These are phyloP conservation scores for Candida labiduridarum DNA, from an alignment of 1,139 yeast genomes.

Conservation along the genomic window DNA sequence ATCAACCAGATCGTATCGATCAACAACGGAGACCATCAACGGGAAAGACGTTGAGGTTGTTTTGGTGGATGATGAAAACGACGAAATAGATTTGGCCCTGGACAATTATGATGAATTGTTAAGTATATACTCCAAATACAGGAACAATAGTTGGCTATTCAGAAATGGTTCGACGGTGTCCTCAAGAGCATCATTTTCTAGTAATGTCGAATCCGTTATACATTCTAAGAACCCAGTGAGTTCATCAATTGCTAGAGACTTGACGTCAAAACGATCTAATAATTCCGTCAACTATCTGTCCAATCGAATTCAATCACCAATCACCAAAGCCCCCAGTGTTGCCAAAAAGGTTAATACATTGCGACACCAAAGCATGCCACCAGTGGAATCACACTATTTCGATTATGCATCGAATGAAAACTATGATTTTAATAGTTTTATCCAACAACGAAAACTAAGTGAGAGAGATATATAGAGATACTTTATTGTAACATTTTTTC, in stretches of 20 bases:
- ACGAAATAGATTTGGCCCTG: conserved; percentile 30
- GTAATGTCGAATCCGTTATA: neutral
- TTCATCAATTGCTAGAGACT: neutral
- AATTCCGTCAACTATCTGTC: conserved; percentile 22
- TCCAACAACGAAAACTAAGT: conserved; percentile 27
- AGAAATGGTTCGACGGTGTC: conserved; percentile 21
- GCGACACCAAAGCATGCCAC: conserved; percentile 12
- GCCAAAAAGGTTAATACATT: neutral
- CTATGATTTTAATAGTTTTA: conserved; percentile 42
- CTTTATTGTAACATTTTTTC: neutral
- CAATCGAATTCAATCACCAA: conserved; percentile 20
- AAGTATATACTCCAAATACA: conserved; percentile 50
- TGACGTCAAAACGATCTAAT: conserved; percentile 15
- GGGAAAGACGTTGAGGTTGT: conserved; percentile 52
- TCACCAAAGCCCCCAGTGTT: neutral
- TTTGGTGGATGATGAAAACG: conserved; percentile 41
- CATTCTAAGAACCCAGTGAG: neutral
- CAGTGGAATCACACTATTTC: conserved; percentile 22
- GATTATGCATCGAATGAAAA: conserved; percentile 33
- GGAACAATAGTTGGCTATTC: conserved; percentile 30
- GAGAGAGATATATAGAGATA: conserved; percentile 2
- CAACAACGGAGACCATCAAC: conserved; percentile 42
- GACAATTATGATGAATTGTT: conserved; percentile 32
- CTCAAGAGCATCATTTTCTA: conserved; percentile 4
- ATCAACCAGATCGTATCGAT: conserved; percentile 38